Percentiles rank a stretch among this genome's conserved stretches.
Conservation (phyloP, 1,139 yeast species). For the Pneumocystis canis region DNA sequence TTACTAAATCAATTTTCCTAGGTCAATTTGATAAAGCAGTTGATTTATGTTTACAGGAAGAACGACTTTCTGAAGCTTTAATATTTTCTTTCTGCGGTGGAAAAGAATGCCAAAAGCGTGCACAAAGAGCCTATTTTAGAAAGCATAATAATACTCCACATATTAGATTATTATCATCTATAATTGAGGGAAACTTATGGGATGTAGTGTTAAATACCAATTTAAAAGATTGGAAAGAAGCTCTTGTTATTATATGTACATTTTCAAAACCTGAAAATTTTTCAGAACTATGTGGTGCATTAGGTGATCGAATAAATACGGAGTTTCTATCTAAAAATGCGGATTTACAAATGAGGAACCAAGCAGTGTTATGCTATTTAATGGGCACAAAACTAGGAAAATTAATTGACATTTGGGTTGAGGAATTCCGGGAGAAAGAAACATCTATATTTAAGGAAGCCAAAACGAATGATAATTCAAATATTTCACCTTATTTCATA, state of each 20-base stretch:
- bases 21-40: slow-evolving; percentile 62
- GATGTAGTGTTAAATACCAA: slow-evolving; percentile 72
- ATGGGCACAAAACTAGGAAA: slow-evolving; percentile 73
- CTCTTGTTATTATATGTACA: slow-evolving; percentile 55
- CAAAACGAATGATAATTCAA: slow-evolving; percentile 15
- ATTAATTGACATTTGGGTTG: slow-evolving; percentile 68
- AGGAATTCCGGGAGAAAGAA: slow-evolving; percentile 54
- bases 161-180: slow-evolving; percentile 53
- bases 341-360: slow-evolving; percentile 34
- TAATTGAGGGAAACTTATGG: slow-evolving; percentile 42
- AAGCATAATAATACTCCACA: slow-evolving; percentile 41
- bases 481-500: slow-evolving; percentile 62
- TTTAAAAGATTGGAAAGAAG: slow-evolving; percentile 67
- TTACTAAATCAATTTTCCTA: slow-evolving; percentile 43
- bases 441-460: slow-evolving; percentile 30
- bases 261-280: slow-evolving; percentile 38
- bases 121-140: slow-evolving; percentile 53
- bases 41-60: slow-evolving; percentile 47
- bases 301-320: slow-evolving; percentile 57
- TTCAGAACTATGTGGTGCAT: slow-evolving; percentile 40
- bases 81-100: slow-evolving; percentile 62
- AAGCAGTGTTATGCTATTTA: slow-evolving; percentile 64
- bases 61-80: slow-evolving; percentile 61
- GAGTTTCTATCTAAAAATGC: slow-evolving; percentile 11
- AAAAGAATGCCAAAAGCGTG: slow-evolving; percentile 44